A percentile compares a stretch with the other conserved stretches of the same genome.
Conservation (phyloP, 352 stramenopile genomes). For the Phytophthora palmivora region DNA sequence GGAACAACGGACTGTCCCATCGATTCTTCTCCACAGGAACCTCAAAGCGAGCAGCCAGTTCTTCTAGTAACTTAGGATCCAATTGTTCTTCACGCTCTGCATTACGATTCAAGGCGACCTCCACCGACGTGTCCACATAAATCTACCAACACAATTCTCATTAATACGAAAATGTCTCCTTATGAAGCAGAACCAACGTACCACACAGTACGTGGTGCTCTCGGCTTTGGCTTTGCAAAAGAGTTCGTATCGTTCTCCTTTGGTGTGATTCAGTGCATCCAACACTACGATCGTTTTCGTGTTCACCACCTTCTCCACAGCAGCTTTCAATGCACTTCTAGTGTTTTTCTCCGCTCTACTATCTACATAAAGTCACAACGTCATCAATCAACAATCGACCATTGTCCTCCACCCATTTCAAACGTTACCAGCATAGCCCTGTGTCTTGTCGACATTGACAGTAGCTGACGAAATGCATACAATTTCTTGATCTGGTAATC, state of each 20-base stretch:
- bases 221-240: constrained; percentile 94
- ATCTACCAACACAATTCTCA: constrained; percentile 33
- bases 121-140: constrained; percentile 76
- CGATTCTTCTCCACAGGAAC: constrained; percentile 92
- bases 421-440: constrained; percentile 64
- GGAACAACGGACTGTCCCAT: constrained; percentile 93
- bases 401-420: constrained; percentile 18
- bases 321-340: constrained; percentile 67
- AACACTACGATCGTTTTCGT: constrained; percentile 88
- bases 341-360: constrained; percentile 72
- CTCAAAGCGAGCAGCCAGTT: constrained; percentile 91
- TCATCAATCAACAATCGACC: constrained; percentile 4
- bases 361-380: constrained; percentile 33
- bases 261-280: constrained; percentile 96
- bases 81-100: constrained; percentile 41
- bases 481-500: constrained; percentile 51
- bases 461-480: constrained; percentile 64
- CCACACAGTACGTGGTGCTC: constrained; percentile 91
- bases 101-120: constrained; percentile 68
- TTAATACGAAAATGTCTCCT: neutral
- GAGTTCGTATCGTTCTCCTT: constrained; percentile 95
- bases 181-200: constrained; percentile 20
- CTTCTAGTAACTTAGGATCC: constrained; percentile 74
- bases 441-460: constrained; percentile 64
- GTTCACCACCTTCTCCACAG: constrained; percentile 70